These are phyloP conservation scores for Scalesia atractyloides DNA, from an alignment of 129 eudicot genomes.

Conservation along the genomic window DNA sequence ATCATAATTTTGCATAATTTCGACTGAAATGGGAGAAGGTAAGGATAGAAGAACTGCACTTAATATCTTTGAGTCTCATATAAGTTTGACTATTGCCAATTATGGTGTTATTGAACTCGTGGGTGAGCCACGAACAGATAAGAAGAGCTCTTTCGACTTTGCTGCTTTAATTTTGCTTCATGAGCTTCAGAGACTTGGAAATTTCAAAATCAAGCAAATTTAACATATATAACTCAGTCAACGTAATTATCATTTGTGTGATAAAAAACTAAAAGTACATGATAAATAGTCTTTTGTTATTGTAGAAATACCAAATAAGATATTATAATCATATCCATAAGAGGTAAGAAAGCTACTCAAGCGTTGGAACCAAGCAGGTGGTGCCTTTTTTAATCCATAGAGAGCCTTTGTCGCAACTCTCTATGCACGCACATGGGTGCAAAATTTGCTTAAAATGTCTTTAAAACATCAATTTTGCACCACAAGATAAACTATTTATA, in stretches of 20 bases:
- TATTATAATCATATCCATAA: too few relatives aligned
- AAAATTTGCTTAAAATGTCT: too few relatives aligned
- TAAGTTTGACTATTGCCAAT: slow-evolving; percentile 59
- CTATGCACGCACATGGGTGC: too few relatives aligned
- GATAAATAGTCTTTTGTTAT: too few relatives aligned
- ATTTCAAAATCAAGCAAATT: slow-evolving; percentile 38
- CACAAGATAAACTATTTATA: too few relatives aligned
- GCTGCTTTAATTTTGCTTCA: slow-evolving; percentile 70
- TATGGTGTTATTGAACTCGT: slow-evolving; percentile 44
- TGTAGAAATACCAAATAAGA: too few relatives aligned
- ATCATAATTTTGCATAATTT: slow-evolving; percentile 37
- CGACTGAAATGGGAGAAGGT: slow-evolving; percentile 50
- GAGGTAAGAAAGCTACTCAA: too few relatives aligned
- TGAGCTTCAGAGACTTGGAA: slow-evolving; percentile 56
- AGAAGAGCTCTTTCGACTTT: slow-evolving; percentile 76
- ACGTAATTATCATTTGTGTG: slow-evolving; percentile 1
- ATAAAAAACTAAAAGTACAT: too few relatives aligned
- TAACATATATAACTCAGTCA: background rate
- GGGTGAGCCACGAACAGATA: slow-evolving; percentile 70
- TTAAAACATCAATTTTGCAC: too few relatives aligned
- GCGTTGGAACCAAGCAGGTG: too few relatives aligned
- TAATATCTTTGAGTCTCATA: slow-evolving; percentile 55
- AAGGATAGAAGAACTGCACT: slow-evolving; percentile 44
- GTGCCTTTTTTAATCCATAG: too few relatives aligned
- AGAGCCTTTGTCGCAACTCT: too few relatives aligned